Percentiles rank a stretch among this genome's conserved stretches.
phyloP scores from a whole-genome alignment of 2,329 filamentous ascomycete genomes.

The Aspergillus ruber region DNA sequence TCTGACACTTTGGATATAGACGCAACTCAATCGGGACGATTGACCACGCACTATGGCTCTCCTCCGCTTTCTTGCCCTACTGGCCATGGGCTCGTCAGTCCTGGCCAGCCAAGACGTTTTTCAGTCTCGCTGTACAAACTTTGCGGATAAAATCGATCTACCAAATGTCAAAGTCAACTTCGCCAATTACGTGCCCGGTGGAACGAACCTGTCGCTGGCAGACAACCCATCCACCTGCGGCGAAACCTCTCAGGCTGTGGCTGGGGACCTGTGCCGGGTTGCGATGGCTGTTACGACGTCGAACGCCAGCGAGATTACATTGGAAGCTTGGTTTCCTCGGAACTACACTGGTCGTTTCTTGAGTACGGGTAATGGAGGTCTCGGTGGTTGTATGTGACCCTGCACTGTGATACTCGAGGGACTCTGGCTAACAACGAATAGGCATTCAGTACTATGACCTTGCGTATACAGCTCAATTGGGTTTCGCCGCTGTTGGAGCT shows the following conservation, averaged over 20 bases:
- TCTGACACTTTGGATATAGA: too few relatives aligned
- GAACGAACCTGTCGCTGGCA: constrained; percentile 32
- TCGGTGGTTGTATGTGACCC: constrained; percentile 40
- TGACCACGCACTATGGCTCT: constrained; percentile 7
- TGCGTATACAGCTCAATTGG: constrained; percentile 37
- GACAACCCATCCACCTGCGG: constrained; percentile 33
- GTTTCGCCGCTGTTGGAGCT: constrained; percentile 43
- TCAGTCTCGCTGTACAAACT: constrained; percentile 17
- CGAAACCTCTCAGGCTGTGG: constrained; percentile 27
- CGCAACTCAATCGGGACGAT: background rate
- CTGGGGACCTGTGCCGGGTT: constrained; percentile 37
- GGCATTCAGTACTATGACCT: constrained; percentile 42
- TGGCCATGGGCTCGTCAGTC: constrained; percentile 15
- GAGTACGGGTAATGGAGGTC: constrained; percentile 45
- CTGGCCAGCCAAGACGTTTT: constrained; percentile 20
- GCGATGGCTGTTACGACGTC: constrained; percentile 39
- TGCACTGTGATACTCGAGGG: background rate
- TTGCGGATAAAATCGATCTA: constrained; percentile 19
- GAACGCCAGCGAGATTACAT: constrained; percentile 39
- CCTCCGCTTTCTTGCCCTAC: constrained; percentile 7
- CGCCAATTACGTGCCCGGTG: constrained; percentile 28
- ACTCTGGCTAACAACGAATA: constrained; percentile 9
- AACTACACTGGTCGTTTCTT: constrained; percentile 43
- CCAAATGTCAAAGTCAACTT: constrained; percentile 27
- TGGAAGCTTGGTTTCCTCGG: constrained; percentile 45